Evolutionary conservation across 768 basidiomycete genomes (phyloP), one percentile per base, ranked within the genome.

Genomic region (Psilocybe azurescens): DNA sequence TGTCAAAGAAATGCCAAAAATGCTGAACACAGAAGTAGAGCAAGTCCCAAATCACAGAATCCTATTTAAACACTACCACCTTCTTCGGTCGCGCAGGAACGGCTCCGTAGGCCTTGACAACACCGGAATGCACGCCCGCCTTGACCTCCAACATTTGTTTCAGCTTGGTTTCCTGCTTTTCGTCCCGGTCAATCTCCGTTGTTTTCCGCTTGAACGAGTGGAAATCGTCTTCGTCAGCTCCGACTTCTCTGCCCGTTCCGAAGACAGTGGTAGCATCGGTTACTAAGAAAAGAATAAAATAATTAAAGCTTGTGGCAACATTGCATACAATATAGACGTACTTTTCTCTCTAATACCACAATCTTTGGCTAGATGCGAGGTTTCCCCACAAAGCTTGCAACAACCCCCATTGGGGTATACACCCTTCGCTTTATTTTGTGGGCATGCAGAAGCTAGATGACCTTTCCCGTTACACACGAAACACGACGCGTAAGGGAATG

Each of bases 161-260:
- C 33, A 65, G 46, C 62, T 76, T 82, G 29, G 79, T 79, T 54
- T 80, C 78, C 48, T 69, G 72, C 67, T 82, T 86, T 68, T 89
- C 87, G 29, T 87, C 85, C 30, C 75, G 79, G 30, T 90, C 86
- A 0, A 93, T 78, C 61, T 89, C 86, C 9, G 73, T 76, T 49
- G 79, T 85, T 56, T 78, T 83, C 48, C 94, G 84, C 71, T 89
- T 89, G 73, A 95, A 83, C 0, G 80, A 80, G 73, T 95, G 95
- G 76, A 96, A 97, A 72, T 97, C 96, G 70, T 98, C 96, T 73
- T 98, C 96, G 71, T 98, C 96, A 8, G 96, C 90, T 24, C 94
- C 94, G 0, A 83, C 87, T 41, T 80, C 86, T 32, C 71, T 72
- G 16, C 85, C 83, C 6, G 83, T 74, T 16, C 87, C 81, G 0